These are phyloP conservation scores for Spathaspora arborariae DNA, from an alignment of 805 yeast species.

Conservation along the genomic window DNA sequence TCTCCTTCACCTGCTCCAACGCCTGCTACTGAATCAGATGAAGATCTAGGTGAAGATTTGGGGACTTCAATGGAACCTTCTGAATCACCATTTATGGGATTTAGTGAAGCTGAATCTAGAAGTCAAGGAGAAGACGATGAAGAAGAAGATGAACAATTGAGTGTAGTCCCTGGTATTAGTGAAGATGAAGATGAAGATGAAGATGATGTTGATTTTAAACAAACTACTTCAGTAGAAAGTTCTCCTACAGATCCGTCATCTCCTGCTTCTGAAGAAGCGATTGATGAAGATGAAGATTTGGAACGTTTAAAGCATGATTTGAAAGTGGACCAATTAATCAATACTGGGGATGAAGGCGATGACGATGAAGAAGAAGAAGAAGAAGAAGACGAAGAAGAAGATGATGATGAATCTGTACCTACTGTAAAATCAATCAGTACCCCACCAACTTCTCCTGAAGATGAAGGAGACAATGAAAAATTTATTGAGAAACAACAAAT, in stretches of 20 bases:
- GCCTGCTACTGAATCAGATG: slow-evolving; percentile 3
- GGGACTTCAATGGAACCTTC: slow-evolving; percentile 25
- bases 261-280: slow-evolving; percentile 7
- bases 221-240: slow-evolving; percentile 7
- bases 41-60: slow-evolving; percentile 6
- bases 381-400: slow-evolving; percentile 17
- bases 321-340: slow-evolving; percentile 11
- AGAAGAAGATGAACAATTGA: slow-evolving; percentile 14
- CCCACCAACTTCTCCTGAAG: slow-evolving; percentile 12
- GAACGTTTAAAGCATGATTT: slow-evolving; percentile 14
- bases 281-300: slow-evolving; percentile 12
- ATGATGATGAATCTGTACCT: slow-evolving; percentile 1
- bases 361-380: slow-evolving; percentile 11
- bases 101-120: slow-evolving; percentile 7
- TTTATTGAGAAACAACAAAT: background rate
- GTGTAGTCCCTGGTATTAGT: slow-evolving; percentile 1
- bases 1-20: slow-evolving; percentile 1
- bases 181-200: slow-evolving; percentile 8
- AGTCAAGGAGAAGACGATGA: slow-evolving; percentile 18
- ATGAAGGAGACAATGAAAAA: background rate
- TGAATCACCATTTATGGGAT: slow-evolving; percentile 13
- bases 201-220: slow-evolving; percentile 1
- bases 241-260: slow-evolving; percentile 6
- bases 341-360: slow-evolving; percentile 7
- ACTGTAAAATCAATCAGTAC: slow-evolving; percentile 5